A percentile compares a stretch with the other conserved stretches of the same genome.
These are phyloP conservation scores for Boletus vermiculosoides DNA, from an alignment of 768 basidiomycete species.

Conservation along the genomic window DNA sequence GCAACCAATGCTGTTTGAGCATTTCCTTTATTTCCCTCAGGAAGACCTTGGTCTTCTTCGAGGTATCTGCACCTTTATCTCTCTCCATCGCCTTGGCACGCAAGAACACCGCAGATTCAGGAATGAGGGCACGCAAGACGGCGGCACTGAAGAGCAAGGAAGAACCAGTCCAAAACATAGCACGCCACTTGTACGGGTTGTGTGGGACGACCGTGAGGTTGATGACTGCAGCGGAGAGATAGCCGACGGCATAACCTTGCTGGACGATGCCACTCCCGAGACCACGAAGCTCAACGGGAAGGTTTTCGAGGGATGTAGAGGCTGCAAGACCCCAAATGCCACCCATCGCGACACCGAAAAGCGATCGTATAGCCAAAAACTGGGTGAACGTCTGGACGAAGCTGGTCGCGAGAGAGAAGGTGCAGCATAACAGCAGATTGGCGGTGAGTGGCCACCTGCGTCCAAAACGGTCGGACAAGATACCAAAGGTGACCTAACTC, in stretches of 20 bases:
- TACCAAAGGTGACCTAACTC: conserved; percentile 65
- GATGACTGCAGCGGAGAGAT: conserved; percentile 80
- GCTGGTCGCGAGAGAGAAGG: conserved; percentile 76
- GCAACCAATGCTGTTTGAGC: conserved; percentile 78
- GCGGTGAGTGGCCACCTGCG: conserved; percentile 88
- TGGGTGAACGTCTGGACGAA: conserved; percentile 73
- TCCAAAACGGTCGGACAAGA: conserved; percentile 84
- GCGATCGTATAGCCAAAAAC: conserved; percentile 77
- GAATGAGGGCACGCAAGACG: conserved; percentile 59
- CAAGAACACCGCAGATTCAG: conserved; percentile 78
- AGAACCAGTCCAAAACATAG: conserved; percentile 78
- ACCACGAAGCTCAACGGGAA: conserved; percentile 88
- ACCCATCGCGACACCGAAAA: conserved; percentile 89
- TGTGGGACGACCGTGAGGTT: conserved; percentile 60
- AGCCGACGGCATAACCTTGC: conserved; percentile 90
- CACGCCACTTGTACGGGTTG: conserved; percentile 55
- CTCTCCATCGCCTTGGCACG: conserved; percentile 56
- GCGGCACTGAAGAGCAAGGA: conserved; percentile 74
- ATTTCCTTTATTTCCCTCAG: conserved; percentile 68
- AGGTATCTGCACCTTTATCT: conserved; percentile 34
- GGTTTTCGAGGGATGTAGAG: conserved; percentile 83
- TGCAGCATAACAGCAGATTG: conserved; percentile 69
- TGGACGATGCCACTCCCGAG: conserved; percentile 84
- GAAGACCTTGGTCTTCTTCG: conserved; percentile 68
- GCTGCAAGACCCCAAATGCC: conserved; percentile 87